Evolutionary conservation across 2,329 filamentous ascomycete species (phyloP).

Genomic region (Fusarium sp.): DNA sequence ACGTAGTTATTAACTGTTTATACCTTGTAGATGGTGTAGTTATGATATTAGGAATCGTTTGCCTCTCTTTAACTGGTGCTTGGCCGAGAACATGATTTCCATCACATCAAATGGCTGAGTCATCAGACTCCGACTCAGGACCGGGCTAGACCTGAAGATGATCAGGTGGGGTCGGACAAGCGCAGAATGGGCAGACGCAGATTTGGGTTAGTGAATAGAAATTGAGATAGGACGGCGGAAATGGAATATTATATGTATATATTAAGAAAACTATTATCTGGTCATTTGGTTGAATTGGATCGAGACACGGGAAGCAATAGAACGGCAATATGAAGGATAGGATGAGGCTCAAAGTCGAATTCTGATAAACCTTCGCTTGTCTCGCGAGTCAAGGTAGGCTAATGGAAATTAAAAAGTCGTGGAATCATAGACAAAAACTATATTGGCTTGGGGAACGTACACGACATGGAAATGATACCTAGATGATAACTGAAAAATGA

Average conservation of each 20-base stretch:
- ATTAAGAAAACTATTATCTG: not conserved
- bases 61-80: conserved; percentile 22
- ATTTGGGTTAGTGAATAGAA: not conserved
- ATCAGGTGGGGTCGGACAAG: conserved; percentile 3
- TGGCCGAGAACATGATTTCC: conserved; percentile 17
- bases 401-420: conserved; percentile 8
- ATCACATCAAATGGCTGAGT: not conserved
- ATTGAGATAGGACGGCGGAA: not conserved
- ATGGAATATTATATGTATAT: not conserved
- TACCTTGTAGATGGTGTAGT: not conserved
- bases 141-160: too few relatives aligned
- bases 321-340: not conserved
- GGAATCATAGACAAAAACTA: conserved; percentile 38
- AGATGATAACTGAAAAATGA: conserved; percentile 49
- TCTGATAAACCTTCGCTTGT: not conserved
- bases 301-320: not conserved
- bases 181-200: conserved; percentile 4
- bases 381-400: not conserved
- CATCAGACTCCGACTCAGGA: not conserved
- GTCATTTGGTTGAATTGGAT: not conserved
- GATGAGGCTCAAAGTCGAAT: not conserved
- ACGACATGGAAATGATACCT: conserved; percentile 44
- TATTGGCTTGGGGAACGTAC: conserved; percentile 47
- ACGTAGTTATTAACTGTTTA: not conserved
- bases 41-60: not conserved